Evolutionary conservation across 2,329 filamentous ascomycete species (phyloP).

Genomic region (Alternaria hordeiaustralica): DNA sequence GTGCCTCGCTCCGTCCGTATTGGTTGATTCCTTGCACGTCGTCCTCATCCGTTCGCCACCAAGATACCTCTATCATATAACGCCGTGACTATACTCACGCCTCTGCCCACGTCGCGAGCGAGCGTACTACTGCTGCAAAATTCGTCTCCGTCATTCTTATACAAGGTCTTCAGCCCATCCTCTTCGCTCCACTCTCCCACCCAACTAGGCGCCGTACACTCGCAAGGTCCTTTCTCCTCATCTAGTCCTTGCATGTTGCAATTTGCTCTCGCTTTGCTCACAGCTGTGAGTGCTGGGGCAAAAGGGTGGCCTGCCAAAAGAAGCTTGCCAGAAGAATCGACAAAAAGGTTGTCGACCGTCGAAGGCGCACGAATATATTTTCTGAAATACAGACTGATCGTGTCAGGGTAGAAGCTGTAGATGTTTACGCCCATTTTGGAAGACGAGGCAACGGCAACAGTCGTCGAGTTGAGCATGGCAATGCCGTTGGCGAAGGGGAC

Average conservation of each 20-base stretch:
- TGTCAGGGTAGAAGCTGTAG: conserved; percentile 29
- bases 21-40: background rate
- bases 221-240: conserved; percentile 32
- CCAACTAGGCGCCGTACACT: conserved; percentile 43
- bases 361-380: conserved; percentile 36
- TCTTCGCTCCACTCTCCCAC: conserved; percentile 50
- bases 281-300: conserved; percentile 36
- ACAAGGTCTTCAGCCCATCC: conserved; percentile 45
- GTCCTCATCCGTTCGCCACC: conserved; percentile 38
- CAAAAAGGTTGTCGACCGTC: conserved; percentile 50
- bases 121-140: conserved; percentile 47
- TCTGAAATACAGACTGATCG: conserved; percentile 16
- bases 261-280: conserved; percentile 26
- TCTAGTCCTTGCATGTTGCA: conserved; percentile 22
- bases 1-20: background rate
- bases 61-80: conserved; percentile 52
- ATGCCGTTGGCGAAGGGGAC: conserved; percentile 54
- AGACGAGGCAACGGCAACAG: conserved; percentile 50
- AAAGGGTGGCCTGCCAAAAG: conserved; percentile 53
- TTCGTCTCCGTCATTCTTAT: conserved; percentile 39
- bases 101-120: conserved; percentile 47
- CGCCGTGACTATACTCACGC: conserved; percentile 47
- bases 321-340: conserved; percentile 47
- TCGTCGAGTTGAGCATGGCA: conserved; percentile 43
- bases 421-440: conserved; percentile 45